These are phyloP conservation scores for Eimeria nieschulzi DNA, from an alignment of 169 alveolate genomes.

Conservation along the genomic window DNA sequence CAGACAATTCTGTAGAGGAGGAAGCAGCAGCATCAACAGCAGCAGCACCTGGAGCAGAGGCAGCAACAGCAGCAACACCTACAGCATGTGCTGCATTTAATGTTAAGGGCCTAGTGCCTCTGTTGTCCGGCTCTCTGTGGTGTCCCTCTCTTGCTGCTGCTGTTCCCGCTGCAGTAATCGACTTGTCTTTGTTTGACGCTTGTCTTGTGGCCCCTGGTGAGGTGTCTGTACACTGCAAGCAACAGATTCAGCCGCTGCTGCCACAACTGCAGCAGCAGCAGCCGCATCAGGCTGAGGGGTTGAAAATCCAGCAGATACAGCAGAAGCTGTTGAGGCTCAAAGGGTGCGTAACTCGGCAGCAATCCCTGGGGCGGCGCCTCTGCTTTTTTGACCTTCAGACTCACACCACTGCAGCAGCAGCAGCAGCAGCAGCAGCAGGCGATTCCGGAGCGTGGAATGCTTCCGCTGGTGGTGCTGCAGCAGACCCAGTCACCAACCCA, in stretches of 20 bases:
- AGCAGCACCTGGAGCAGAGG: background rate
- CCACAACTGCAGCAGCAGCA: conserved; percentile 1
- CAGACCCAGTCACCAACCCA: background rate
- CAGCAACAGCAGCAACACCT: conserved; percentile 7
- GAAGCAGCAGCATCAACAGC: background rate
- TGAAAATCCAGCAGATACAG: background rate
- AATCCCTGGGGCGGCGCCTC: conserved; percentile 50
- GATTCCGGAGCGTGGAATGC: background rate
- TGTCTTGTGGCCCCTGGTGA: conserved; percentile 37
- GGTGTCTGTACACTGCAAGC: conserved; percentile 30
- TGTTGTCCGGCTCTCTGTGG: conserved; percentile 31
- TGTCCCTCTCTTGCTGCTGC: conserved; percentile 21
- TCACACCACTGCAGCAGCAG: background rate
- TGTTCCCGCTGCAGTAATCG: background rate
- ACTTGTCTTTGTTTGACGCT: conserved; percentile 7
- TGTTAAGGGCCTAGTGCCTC: background rate
- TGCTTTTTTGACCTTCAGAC: conserved; percentile 37
- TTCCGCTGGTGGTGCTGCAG: background rate
- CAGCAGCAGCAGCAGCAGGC: conserved; percentile 16
- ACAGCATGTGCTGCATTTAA: background rate
- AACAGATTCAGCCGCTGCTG: conserved; percentile 25
- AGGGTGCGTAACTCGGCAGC: conserved; percentile 44
- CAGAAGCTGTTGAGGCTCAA: conserved; percentile 22
- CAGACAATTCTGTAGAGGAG: background rate
- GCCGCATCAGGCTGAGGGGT: background rate